Base-by-base conservation (phyloP, 768 basidiomycete genomes). In the Boletus subparvulus region DNA sequence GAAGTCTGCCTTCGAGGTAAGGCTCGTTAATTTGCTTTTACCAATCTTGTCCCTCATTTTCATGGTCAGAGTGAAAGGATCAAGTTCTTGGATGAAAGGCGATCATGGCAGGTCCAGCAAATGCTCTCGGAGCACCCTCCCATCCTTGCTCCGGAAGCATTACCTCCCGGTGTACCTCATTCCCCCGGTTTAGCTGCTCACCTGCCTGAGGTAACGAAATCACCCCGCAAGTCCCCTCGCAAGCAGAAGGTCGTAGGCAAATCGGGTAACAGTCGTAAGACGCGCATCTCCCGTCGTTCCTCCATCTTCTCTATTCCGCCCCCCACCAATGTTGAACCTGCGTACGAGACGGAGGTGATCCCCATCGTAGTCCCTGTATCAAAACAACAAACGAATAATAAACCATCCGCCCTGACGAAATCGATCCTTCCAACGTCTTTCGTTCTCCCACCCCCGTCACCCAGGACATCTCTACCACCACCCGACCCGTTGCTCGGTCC, bases 381-480 rank as follows among this genome's bases (percentile, higher is more conserved):
- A 52, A 72, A 69, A 57, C 73, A 67, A 44, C 49, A 37, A 39
- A 35, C 50, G 12, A 60, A 56, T 24, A 47, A 59, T 57, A 69
- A 66, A 47, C 46, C 55, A 24, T 30, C 52, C 28, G 64, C 63
- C 10, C 58, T 78, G 26, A 63, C 77, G 32, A 69, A 77, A 46
- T 80, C 83, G 2, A 75, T 87, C 33, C 77, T 90, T 24, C 81
- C 88, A 4, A 85, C 82, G 11, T 81, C 87, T 14, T 92, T 92
- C 58, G 84, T 88, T 2, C 80, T 92, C 4, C 90, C 90, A 14
- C 89, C 89, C 2, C 89, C 86, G 3, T 89, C 88, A 9, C 90
- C 89, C 14, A 78, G 80, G 21, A 80, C 89, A 2, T 82, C 85
- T 2, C 69, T 90, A 28, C 78, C 80, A 1, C 75, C 69, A 30